phyloP scores from a whole-genome alignment of 495 filamentous ascomycete genomes.

The Aspergillus funiculosus region DNA sequence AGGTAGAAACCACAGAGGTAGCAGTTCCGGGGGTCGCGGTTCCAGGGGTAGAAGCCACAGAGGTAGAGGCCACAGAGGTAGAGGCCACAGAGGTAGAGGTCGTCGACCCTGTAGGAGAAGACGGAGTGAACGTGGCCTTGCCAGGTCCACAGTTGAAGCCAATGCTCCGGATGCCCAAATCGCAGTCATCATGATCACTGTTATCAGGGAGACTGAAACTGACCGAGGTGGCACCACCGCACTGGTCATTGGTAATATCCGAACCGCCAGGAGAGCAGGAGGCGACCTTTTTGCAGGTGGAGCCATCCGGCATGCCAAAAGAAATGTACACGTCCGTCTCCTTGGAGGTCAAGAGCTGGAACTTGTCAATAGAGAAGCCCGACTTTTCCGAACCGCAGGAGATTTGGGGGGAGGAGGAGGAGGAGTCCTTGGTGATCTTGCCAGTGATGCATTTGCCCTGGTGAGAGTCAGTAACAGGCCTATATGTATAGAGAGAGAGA shows the following conservation, averaged over 20 bases:
- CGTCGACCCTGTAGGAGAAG: constrained; percentile 9
- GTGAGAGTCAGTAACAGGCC: neutral
- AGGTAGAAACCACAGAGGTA: constrained; percentile 2
- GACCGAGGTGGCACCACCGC: constrained; percentile 80
- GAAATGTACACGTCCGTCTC: constrained; percentile 75
- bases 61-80: constrained; percentile 16
- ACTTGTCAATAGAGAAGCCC: constrained; percentile 67
- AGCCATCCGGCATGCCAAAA: constrained; percentile 76
- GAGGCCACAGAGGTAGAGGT: constrained; percentile 9
- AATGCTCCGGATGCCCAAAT: constrained; percentile 69
- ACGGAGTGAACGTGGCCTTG: constrained; percentile 17
- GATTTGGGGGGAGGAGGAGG: constrained; percentile 52
- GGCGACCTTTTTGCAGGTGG: constrained; percentile 67
- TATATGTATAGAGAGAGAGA: neutral
- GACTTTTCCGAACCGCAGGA: constrained; percentile 45
- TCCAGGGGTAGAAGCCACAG: constrained; percentile 4
- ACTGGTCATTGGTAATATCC: constrained; percentile 73
- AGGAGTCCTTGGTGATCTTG: constrained; percentile 38
- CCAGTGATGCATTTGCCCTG: constrained; percentile 63
- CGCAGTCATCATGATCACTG: constrained; percentile 49
- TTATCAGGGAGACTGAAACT: constrained; percentile 64
- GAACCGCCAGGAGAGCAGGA: constrained; percentile 59
- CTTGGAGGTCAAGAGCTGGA: constrained; percentile 65
- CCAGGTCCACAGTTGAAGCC: constrained; percentile 70
- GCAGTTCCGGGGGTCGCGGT: constrained; percentile 13